Conservation (phyloP, 768 basidiomycete genomes). For the Panellus pusillus region DNA sequence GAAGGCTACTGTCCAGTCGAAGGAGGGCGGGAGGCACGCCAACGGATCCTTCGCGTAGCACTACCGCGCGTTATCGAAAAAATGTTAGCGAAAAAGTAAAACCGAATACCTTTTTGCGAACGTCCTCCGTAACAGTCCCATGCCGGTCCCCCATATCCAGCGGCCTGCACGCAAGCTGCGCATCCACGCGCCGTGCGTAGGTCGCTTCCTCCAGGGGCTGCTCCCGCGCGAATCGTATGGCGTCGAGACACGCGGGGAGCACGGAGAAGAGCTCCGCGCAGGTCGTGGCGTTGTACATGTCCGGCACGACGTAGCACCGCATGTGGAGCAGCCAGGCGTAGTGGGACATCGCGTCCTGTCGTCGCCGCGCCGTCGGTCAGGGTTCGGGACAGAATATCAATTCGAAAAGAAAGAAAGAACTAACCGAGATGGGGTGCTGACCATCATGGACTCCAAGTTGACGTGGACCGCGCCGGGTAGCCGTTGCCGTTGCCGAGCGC, state of each 20-base stretch:
- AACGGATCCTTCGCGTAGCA: slow-evolving; percentile 4
- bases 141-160: not conserved
- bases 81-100: not conserved
- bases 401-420: not conserved
- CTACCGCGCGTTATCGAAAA: not conserved
- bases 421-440: slow-evolving; percentile 29
- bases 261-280: slow-evolving; percentile 25
- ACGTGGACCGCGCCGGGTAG: slow-evolving; percentile 25
- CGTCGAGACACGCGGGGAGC: slow-evolving; percentile 30
- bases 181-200: slow-evolving; percentile 3
- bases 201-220: not conserved
- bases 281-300: slow-evolving; percentile 32
- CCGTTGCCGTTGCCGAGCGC: slow-evolving; percentile 18
- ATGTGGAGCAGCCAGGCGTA: slow-evolving; percentile 31
- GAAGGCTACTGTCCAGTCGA: slow-evolving; percentile 22
- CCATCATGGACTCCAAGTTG: slow-evolving; percentile 34
- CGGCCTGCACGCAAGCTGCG: not conserved
- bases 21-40: slow-evolving; percentile 10
- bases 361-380: too few species aligned
- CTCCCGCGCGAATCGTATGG: slow-evolving; percentile 20
- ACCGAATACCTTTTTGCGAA: slow-evolving; percentile 5
- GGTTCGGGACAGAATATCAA: too few species aligned
- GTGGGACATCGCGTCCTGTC: slow-evolving; percentile 29
- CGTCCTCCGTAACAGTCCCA: not conserved
- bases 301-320: slow-evolving; percentile 24